These are phyloP conservation scores for Rugonectria rugulosa DNA, from an alignment of 2,329 filamentous ascomycete genomes.

Conservation along the genomic window DNA sequence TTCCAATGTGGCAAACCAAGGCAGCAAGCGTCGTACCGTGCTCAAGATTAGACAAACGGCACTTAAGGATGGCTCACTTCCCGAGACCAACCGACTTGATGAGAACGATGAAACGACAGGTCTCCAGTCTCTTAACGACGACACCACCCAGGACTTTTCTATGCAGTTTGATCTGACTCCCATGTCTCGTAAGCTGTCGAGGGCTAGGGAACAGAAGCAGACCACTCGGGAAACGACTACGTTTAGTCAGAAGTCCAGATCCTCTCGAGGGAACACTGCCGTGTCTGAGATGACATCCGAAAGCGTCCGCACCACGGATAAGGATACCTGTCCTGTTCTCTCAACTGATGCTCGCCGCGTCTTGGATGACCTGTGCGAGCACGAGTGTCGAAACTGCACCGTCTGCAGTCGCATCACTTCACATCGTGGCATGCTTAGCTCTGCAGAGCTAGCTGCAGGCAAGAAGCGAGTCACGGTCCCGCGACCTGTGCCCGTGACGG, in stretches of 20 bases:
- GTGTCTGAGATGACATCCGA: slow-evolving; percentile 34
- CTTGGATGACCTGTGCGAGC: slow-evolving; percentile 61
- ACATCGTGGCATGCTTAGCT: slow-evolving; percentile 49
- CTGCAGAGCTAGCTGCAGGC: slow-evolving; percentile 47
- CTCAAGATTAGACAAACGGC: slow-evolving; percentile 33
- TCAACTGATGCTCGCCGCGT: slow-evolving; percentile 61
- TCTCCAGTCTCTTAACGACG: slow-evolving; percentile 43
- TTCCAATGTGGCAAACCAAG: slow-evolving; percentile 49
- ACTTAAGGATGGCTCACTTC: slow-evolving; percentile 31
- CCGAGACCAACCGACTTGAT: slow-evolving; percentile 38
- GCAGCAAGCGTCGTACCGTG: slow-evolving; percentile 50
- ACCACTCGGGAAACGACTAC: slow-evolving; percentile 30
- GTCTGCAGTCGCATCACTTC: slow-evolving; percentile 63
- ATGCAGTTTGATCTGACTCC: slow-evolving; percentile 43
- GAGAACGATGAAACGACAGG: slow-evolving; percentile 48
- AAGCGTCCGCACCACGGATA: slow-evolving; percentile 36
- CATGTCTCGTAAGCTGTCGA: slow-evolving; percentile 33
- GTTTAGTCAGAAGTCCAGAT: slow-evolving; percentile 37
- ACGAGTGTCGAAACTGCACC: slow-evolving; percentile 64
- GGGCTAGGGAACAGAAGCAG: slow-evolving; percentile 28
- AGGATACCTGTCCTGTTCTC: slow-evolving; percentile 53
- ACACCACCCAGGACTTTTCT: slow-evolving; percentile 43
- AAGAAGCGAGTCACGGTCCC: slow-evolving; percentile 69
- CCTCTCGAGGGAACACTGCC: slow-evolving; percentile 35
- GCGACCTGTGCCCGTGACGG: slow-evolving; percentile 72